A percentile compares a stretch with the other conserved stretches of the same genome.
Evolutionary conservation across 768 basidiomycete genomes (phyloP).

Genomic region (Sarcomyxa edulis): DNA sequence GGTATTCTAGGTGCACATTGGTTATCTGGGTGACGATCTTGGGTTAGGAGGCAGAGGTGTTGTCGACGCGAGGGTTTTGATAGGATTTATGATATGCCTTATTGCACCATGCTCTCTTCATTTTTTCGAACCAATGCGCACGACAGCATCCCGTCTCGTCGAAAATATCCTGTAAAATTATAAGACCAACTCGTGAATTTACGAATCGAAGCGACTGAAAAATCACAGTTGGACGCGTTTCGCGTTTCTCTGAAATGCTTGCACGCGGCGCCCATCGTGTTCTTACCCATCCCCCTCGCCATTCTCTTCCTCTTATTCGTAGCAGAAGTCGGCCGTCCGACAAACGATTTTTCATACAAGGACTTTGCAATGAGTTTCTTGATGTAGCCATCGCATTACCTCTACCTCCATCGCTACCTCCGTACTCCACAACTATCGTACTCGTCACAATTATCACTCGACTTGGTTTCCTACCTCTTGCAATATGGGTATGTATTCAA

Average conservation of each 20-base stretch:
- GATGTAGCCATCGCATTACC: constrained; percentile 77
- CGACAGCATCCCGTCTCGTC: too few relatives aligned
- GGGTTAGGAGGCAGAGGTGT: constrained; percentile 12
- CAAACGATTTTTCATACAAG: constrained; percentile 28
- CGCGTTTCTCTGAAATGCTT: too few relatives aligned
- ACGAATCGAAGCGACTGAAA: too few relatives aligned
- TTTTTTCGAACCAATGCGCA: constrained; percentile 2
- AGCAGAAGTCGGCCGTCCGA: constrained; percentile 3
- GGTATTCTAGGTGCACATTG: too few relatives aligned
- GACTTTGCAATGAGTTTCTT: constrained; percentile 60
- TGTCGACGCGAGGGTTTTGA: constrained; percentile 11
- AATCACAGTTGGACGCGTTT: too few relatives aligned
- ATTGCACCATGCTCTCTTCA: constrained; percentile 11
- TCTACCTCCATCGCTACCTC: constrained; percentile 58
- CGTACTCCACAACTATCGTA: constrained; percentile 74
- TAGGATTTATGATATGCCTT: constrained; percentile 11
- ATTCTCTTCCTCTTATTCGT: background rate
- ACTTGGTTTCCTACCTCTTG: constrained; percentile 60
- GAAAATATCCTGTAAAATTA: too few relatives aligned
- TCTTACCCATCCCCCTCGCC: constrained; percentile 1
- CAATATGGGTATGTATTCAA: constrained; percentile 66
- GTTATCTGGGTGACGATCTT: constrained; percentile 22
- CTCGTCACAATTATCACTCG: constrained; percentile 59
- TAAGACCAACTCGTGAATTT: too few relatives aligned
- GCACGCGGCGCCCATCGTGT: background rate